Evolutionary conservation across 108 stramenopile genomes (phyloP).

Genomic region (Skeletonema marinoi): DNA sequence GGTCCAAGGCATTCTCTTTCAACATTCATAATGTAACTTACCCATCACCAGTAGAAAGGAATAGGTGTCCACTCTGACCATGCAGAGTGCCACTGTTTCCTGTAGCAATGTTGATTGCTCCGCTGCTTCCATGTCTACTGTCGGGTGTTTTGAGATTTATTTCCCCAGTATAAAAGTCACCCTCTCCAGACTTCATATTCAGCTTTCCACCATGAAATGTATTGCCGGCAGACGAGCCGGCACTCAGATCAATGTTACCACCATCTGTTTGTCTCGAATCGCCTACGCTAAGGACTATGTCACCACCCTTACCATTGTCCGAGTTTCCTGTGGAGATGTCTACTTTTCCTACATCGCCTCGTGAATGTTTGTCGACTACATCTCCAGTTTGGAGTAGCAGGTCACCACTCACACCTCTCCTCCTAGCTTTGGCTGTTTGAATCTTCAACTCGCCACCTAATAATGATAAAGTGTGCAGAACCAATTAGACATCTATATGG

Average conservation of each 20-base stretch:
- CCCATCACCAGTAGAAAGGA: not conserved
- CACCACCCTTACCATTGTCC: conserved; percentile 1
- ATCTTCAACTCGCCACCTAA: conserved; percentile 4
- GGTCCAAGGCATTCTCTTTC: not conserved
- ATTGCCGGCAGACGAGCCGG: not conserved
- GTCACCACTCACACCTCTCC: conserved; percentile 5
- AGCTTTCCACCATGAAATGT: not conserved
- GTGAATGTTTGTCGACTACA: conserved; percentile 8
- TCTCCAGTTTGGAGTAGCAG: conserved; percentile 18
- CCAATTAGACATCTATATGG: not conserved
- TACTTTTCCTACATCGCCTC: conserved; percentile 1
- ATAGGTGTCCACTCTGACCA: not conserved
- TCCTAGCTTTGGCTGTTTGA: conserved; percentile 1
- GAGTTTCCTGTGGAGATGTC: not conserved
- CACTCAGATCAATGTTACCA: not conserved
- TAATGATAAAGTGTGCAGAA: not conserved
- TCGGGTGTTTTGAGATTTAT: conserved; percentile 10
- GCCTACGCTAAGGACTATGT: not conserved
- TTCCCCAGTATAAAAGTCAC: not conserved
- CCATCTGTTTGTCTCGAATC: not conserved
- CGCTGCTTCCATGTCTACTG: not conserved
- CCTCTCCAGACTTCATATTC: conserved; percentile 7
- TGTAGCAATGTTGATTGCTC: conserved; percentile 19
- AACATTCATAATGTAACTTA: conserved; percentile 1
- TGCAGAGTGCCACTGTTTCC: not conserved